Conservation (phyloP, 2,329 filamentous ascomycete species). For the Pseudopyricularia javanii region DNA sequence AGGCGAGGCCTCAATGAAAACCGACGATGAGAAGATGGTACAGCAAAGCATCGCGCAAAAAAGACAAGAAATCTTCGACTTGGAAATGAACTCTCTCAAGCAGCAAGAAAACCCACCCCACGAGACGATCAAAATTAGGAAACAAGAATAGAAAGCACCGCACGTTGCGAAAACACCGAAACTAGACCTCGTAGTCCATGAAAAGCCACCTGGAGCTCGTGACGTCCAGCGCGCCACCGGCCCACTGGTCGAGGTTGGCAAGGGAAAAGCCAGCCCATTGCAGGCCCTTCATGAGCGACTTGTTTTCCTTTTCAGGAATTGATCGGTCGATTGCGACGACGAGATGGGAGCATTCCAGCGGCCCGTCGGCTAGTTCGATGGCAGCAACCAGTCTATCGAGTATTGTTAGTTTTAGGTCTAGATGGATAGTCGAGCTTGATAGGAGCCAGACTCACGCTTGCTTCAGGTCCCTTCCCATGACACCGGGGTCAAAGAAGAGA, state of each 20-base stretch:
- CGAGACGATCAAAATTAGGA: neutral
- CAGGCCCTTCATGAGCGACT: conserved; percentile 65
- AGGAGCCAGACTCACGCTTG: conserved; percentile 53
- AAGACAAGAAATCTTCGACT: neutral
- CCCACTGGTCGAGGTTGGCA: conserved; percentile 68
- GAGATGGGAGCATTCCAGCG: conserved; percentile 65
- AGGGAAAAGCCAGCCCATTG: conserved; percentile 91
- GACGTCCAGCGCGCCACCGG: conserved; percentile 41
- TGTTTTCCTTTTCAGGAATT: conserved; percentile 47
- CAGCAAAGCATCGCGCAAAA: neutral
- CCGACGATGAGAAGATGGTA: neutral
- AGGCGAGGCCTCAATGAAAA: neutral
- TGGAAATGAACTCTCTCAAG: neutral
- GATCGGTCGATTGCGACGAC: conserved; percentile 71
- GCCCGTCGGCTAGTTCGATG: conserved; percentile 72
- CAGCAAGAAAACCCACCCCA: neutral
- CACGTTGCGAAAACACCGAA: neutral
- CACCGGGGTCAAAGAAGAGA: conserved; percentile 68
- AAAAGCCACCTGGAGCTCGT: conserved; percentile 75
- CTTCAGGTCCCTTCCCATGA: conserved; percentile 69
- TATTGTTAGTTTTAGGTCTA: conserved; percentile 6
- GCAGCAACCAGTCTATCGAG: conserved; percentile 66
- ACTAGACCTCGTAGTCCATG: conserved; percentile 76
- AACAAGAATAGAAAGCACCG: neutral
- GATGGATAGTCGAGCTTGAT: neutral